Conservation (phyloP, 1,139 yeast genomes). For the Suhomyces terraborum region DNA sequence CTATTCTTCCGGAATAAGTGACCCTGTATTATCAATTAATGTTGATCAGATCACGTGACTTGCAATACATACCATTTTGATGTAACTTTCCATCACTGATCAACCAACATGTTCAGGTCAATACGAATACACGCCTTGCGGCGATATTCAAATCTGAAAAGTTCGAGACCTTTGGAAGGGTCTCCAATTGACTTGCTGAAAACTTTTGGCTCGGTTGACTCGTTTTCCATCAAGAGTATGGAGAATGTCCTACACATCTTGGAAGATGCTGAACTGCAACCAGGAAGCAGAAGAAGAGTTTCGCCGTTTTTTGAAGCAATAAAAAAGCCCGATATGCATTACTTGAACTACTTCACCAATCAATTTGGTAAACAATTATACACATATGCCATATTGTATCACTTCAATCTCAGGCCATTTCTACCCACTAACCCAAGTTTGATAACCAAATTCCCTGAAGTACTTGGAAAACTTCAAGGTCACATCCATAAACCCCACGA, state of each 20-base stretch:
- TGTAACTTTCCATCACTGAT: not conserved
- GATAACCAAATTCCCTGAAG: constrained; percentile 12
- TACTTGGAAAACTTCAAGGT: constrained; percentile 13
- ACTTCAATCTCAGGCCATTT: constrained; percentile 19
- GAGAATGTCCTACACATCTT: constrained; percentile 20
- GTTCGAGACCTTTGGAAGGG: not conserved
- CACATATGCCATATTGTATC: constrained; percentile 16
- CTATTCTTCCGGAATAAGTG: too few species aligned
- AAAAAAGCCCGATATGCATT: constrained; percentile 14
- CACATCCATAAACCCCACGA: constrained; percentile 12
- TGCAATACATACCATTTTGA: not conserved
- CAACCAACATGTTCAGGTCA: constrained; percentile 2
- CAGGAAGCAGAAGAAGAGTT: constrained; percentile 8
- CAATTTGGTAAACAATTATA: constrained; percentile 19
- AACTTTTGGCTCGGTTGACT: constrained; percentile 9
- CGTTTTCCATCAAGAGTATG: constrained; percentile 17
- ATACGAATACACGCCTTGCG: constrained; percentile 3
- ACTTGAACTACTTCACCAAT: constrained; percentile 18
- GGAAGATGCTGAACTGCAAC: constrained; percentile 18
- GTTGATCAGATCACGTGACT: constrained; percentile 1
- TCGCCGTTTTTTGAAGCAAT: constrained; percentile 18
- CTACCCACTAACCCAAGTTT: constrained; percentile 16
- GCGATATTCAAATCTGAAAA: constrained; percentile 4
- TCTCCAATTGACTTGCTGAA: constrained; percentile 15
- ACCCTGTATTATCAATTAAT: too few species aligned